Evolutionary conservation across 352 stramenopile genomes (phyloP).

Genomic region (Phytophthora vignae): DNA sequence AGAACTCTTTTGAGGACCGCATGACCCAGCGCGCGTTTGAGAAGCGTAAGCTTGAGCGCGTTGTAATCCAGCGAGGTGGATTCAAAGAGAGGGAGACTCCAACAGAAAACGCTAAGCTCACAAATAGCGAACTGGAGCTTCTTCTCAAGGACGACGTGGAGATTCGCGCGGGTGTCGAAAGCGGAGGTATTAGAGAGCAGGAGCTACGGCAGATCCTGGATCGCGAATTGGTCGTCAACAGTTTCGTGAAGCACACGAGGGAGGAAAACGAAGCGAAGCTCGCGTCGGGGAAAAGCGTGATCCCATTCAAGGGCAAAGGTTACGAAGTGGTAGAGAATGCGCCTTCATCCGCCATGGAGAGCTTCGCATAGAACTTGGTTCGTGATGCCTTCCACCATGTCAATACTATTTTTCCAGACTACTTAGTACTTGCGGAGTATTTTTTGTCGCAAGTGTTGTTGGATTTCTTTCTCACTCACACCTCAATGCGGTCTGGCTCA

Average conservation of each 20-base stretch:
- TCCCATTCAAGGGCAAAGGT: slow-evolving; percentile 65
- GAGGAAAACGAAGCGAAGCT: slow-evolving; percentile 25
- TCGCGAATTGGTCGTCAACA: slow-evolving; percentile 75
- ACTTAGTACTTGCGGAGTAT: no score
- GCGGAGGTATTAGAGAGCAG: slow-evolving; percentile 69
- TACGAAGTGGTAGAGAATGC: slow-evolving; percentile 85
- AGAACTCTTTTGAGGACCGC: slow-evolving; percentile 95
- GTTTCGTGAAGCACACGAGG: slow-evolving; percentile 65
- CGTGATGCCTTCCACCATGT: slow-evolving; percentile 28
- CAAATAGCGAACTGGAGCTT: slow-evolving; percentile 78
- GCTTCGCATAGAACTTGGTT: slow-evolving; percentile 56
- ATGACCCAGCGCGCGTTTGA: slow-evolving; percentile 93
- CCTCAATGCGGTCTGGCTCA: no score
- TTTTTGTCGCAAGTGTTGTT: no score
- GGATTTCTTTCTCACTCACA: no score
- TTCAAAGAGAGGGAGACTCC: slow-evolving; percentile 69
- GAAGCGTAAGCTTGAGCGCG: slow-evolving; percentile 92
- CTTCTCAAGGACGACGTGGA: slow-evolving; percentile 81
- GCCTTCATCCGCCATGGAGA: slow-evolving; percentile 69
- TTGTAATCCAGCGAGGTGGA: slow-evolving; percentile 88
- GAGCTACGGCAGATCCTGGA: slow-evolving; percentile 76
- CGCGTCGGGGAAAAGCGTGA: slow-evolving; percentile 24
- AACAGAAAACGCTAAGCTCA: slow-evolving; percentile 50
- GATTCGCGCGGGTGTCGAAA: slow-evolving; percentile 76
- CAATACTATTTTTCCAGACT: slow-evolving; percentile 6